Conservation (phyloP, 176 grass and related monocot genomes). For the Echinochloa phyllopogon region DNA sequence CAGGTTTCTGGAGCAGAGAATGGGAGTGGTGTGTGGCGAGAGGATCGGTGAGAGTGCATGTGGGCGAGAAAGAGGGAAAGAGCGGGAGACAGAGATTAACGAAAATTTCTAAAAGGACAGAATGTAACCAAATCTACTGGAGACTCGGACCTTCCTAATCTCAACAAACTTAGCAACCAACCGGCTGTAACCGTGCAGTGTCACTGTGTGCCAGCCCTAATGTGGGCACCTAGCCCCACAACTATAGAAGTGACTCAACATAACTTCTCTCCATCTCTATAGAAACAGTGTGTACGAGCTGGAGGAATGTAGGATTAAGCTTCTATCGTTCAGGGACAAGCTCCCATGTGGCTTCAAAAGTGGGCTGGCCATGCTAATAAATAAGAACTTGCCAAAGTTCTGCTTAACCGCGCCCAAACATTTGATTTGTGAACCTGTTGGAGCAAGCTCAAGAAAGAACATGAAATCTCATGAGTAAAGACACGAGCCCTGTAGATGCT, state of each 20-base stretch:
- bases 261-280: not conserved
- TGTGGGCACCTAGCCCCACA: not conserved
- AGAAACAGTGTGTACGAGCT: not conserved
- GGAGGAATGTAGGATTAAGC: not conserved
- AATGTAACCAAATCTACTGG: not conserved
- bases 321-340: not conserved
- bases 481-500: not conserved
- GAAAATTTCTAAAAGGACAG: not conserved
- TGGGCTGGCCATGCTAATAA: not conserved
- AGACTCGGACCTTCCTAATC: not conserved
- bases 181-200: not conserved
- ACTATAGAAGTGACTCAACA: not conserved
- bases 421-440: not conserved
- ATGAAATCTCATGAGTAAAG: not conserved
- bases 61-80: not conserved
- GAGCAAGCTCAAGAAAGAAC: not conserved
- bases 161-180: not conserved
- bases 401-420: not conserved
- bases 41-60: not conserved
- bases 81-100: not conserved
- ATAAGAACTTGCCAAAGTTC: not conserved
- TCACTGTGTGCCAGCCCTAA: not conserved
- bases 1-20: not conserved
- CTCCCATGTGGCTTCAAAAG: not conserved
- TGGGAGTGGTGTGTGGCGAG: not conserved